Evolutionary conservation across 345 rosid genomes (phyloP), one percentile per base, ranked within the genome.

Genomic region (Camelina laxa): DNA sequence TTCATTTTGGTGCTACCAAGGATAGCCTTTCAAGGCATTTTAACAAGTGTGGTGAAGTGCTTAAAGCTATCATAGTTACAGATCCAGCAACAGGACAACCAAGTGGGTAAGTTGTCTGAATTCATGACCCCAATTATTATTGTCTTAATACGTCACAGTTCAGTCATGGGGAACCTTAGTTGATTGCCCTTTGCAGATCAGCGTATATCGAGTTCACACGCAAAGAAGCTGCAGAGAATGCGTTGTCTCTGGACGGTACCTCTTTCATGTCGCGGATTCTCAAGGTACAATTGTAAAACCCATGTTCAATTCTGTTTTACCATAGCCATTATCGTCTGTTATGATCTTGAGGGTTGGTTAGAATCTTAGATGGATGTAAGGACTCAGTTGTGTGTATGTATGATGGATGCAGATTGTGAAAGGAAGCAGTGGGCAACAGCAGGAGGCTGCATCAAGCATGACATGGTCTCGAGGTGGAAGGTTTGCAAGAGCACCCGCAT

Each of bases 51-150:
- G 99, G 99, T 4, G 95, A 92, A 75, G 93, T 96, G 36, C 84
- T 92, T 10, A 91, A 96, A 83, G 99, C 92, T 65, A 77, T 88
- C 77, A 89, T 92, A 60, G 82, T 91, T 48, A 88, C 91, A 51
- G 99, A 96, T 79, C 91, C 93, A 38, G 85, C 94, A 30, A 92
- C 98, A 17, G 95, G 97, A 66, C 96, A 89, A 68, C 95, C 98
- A 10, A 86, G 76, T 80, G 99, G 99, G 99, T 92, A 80, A 80
- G 82, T 55, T 50, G 9, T 70, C 58, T 58, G 36, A 67, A 58
- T 21, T 42, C 63, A 41, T 15, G 38, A 27, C 57, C 61, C 27
- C 39, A 39, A 47, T 27, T 6, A 33, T 27, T n/a, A 39, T 21
- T 21, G 19, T 42, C 69, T 42, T 16, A 15, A 33, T 54, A 60